These are phyloP conservation scores for Leccinum variabile DNA, from an alignment of 1,284 basidiomycete genomes.

Conservation along the genomic window DNA sequence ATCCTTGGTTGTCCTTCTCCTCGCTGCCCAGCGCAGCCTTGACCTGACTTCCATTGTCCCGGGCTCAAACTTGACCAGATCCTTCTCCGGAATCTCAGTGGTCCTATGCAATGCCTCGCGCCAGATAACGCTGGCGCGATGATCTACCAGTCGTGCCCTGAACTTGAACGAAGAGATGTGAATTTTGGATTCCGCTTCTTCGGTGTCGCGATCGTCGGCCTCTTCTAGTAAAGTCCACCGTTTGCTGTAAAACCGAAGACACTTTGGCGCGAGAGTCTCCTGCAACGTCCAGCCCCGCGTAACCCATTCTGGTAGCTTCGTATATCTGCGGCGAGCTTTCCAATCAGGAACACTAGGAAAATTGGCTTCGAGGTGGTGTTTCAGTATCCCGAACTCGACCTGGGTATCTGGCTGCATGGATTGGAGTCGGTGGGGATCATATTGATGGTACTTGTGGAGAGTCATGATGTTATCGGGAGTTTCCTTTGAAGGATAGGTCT, in stretches of 20 bases:
- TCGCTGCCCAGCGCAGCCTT: constrained; percentile 26
- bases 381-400: constrained; percentile 17
- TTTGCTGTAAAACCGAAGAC: constrained; percentile 30
- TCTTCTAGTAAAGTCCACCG: constrained; percentile 27
- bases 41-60: constrained; percentile 20
- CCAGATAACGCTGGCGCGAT: constrained; percentile 19
- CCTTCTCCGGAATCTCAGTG: constrained; percentile 13
- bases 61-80: constrained; percentile 17
- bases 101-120: constrained; percentile 6
- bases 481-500: not conserved
- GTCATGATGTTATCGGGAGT: constrained; percentile 11
- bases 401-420: constrained; percentile 22
- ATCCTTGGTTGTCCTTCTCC: constrained; percentile 23
- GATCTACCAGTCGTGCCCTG: constrained; percentile 25
- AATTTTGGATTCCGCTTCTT: constrained; percentile 18
- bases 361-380: constrained; percentile 10
- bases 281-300: constrained; percentile 33
- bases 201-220: constrained; percentile 17
- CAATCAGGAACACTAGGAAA: constrained; percentile 7
- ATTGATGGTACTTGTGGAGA: constrained; percentile 10
- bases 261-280: constrained; percentile 27
- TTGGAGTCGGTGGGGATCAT: constrained; percentile 8
- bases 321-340: constrained; percentile 3
- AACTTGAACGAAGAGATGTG: constrained; percentile 21
- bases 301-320: constrained; percentile 20